Base-by-base conservation (phyloP, 768 basidiomycete genomes). In the Pholiota molesta region DNA sequence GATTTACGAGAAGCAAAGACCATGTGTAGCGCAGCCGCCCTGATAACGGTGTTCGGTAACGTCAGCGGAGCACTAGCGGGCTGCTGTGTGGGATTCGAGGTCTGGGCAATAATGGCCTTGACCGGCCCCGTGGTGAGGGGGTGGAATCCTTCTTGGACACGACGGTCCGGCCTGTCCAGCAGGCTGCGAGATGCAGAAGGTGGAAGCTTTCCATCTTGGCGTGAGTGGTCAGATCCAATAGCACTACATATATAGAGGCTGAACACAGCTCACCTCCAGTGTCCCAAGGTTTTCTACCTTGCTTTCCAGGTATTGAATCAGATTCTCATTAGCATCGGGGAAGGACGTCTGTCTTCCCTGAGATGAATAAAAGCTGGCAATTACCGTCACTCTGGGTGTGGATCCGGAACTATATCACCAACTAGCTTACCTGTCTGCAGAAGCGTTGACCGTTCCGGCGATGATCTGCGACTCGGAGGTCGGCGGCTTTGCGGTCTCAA, bases 121-220 rank as follows among this genome's bases (percentile, higher is more conserved):
- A 81, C 82, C 9, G 83, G 79, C 10, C 72, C 76, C 26, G 80
- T 74, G 51, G 79, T 79, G 59, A 82, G 75, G 19, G 84, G 28
- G 83, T 76, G 51, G 72, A 58, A 7, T 63, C 65, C 45, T 68
- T 65, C 55, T 66, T 70, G 47, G 64, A 62, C 10, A 64, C 55
- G 17, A 70, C 53, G 26, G 68, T 73, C 57, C 74, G 74, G 56
- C 75, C 75, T 55, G 71, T 77, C 90, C 90, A 92, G 66, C 86
- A 88, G 21, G 82, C 80, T 2, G 92, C 91, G 14, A 94, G 83
- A 73, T 94, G 92, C 68, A 87, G 85, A 52, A 94, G 74, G 75
- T 92, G 92, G 72, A 90, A 91, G 0, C 90, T 92, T 71, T 93
- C 91, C 92, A 94, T 94, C 92, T 94, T 23, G 49, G 57, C 28